Conservation (phyloP, 768 basidiomycete species). For the Lactarius deliciosus region DNA sequence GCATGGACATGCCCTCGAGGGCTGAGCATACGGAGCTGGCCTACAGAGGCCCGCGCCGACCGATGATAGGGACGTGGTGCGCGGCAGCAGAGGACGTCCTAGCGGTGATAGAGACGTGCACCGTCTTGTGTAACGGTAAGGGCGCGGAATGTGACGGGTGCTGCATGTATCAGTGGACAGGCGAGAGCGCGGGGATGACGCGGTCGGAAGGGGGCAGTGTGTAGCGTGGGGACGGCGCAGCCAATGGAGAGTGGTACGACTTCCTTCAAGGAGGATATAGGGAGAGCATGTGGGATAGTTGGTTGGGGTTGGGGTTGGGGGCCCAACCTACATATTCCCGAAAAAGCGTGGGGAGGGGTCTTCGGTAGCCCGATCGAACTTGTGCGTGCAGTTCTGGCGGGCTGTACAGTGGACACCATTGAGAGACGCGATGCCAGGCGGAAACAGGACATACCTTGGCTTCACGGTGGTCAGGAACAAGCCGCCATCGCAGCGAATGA, state of each 20-base stretch:
- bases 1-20: slow-evolving; percentile 63
- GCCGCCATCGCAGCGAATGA: slow-evolving; percentile 96
- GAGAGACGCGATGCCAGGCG: slow-evolving; percentile 1
- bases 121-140: slow-evolving; percentile 59
- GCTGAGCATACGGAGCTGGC: slow-evolving; percentile 87
- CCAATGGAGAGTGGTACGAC: slow-evolving; percentile 83
- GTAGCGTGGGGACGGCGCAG: slow-evolving; percentile 63
- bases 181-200: slow-evolving; percentile 71
- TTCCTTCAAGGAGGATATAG: slow-evolving; percentile 51
- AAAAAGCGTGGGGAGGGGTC: slow-evolving; percentile 87
- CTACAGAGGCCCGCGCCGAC: slow-evolving; percentile 82
- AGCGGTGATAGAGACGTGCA: slow-evolving; percentile 82
- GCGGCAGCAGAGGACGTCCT: slow-evolving; percentile 72
- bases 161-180: slow-evolving; percentile 96
- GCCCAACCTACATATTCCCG: slow-evolving; percentile 76
- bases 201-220: slow-evolving; percentile 50
- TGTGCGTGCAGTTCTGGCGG: slow-evolving; percentile 89
- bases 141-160: slow-evolving; percentile 70
- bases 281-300: slow-evolving; percentile 50
- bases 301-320: slow-evolving; percentile 30
- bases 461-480: slow-evolving; percentile 72
- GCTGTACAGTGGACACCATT: not conserved
- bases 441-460: slow-evolving; percentile 66
- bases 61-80: slow-evolving; percentile 78
- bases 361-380: slow-evolving; percentile 80